A percentile compares a stretch with the other conserved stretches of the same genome.
phyloP scores from a whole-genome alignment of 2,329 filamentous ascomycete genomes.

The Botrytis pseudocinerea region DNA sequence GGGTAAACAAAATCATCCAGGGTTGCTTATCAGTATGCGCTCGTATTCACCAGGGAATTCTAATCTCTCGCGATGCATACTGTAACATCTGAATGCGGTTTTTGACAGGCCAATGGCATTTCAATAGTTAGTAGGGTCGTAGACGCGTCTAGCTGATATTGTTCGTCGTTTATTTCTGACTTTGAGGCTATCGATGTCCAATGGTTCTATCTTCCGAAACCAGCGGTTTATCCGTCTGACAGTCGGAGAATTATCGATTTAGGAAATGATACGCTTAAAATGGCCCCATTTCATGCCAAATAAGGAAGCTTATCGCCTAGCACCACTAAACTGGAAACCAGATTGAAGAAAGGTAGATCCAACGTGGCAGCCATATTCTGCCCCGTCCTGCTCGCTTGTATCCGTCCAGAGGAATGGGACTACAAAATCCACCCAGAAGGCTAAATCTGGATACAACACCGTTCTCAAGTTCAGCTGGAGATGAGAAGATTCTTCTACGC shows the following conservation, averaged over 20 bases:
- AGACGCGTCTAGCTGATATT: background rate
- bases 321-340: background rate
- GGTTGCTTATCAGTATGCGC: constrained; percentile 8
- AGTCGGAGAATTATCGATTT: background rate
- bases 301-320: background rate
- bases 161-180: background rate
- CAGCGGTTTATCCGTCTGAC: background rate
- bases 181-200: constrained; percentile 13
- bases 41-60: background rate
- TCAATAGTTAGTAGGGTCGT: background rate
- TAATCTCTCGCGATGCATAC: constrained; percentile 1
- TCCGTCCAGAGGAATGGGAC: background rate
- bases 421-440: background rate
- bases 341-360: background rate
- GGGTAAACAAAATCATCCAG: constrained; percentile 12
- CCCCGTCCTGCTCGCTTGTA: constrained; percentile 14
- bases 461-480: constrained; percentile 5
- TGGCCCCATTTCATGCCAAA: background rate
- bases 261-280: constrained; percentile 14
- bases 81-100: background rate
- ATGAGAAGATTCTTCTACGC: background rate
- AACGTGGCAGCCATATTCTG: constrained; percentile 10
- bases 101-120: background rate
- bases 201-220: background rate
- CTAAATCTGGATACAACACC: constrained; percentile 5